Percentiles rank a stretch among this genome's conserved stretches.
These are phyloP conservation scores for Stropharia rugosoannulata DNA, from an alignment of 768 basidiomycete genomes.

Conservation along the genomic window DNA sequence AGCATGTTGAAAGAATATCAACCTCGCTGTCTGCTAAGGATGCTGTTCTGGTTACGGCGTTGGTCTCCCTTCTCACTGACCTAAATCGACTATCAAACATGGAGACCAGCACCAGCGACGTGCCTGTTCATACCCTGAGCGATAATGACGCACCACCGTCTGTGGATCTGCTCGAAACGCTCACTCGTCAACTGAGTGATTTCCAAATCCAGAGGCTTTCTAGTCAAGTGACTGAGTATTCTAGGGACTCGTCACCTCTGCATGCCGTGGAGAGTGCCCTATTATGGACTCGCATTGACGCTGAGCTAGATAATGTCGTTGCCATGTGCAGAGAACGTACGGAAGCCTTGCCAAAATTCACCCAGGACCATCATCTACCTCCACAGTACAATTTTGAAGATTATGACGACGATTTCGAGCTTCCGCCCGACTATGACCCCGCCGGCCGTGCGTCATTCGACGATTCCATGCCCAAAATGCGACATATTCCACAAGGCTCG, in stretches of 20 bases:
- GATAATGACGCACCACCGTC: conserved; percentile 25
- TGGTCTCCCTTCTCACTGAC: conserved; percentile 68
- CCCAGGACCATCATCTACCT: conserved; percentile 35
- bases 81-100: conserved; percentile 61
- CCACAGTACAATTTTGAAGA: conserved; percentile 54
- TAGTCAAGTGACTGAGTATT: conserved; percentile 33
- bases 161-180: conserved; percentile 52
- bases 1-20: conserved; percentile 49
- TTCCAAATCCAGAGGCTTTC: conserved; percentile 59
- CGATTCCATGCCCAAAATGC: conserved; percentile 29
- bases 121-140: conserved; percentile 11
- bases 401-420: conserved; percentile 45
- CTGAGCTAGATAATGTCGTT: conserved; percentile 68
- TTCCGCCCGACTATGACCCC: conserved; percentile 58
- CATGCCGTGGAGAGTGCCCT: conserved; percentile 59
- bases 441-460: conserved; percentile 35
- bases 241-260: conserved; percentile 41
- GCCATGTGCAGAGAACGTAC: conserved; percentile 64
- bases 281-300: conserved; percentile 75
- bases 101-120: conserved; percentile 25
- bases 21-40: conserved; percentile 47
- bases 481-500: conserved; percentile 24
- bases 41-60: conserved; percentile 61
- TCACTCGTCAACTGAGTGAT: conserved; percentile 68
- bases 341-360: conserved; percentile 30